phyloP scores from a whole-genome alignment of 2,329 filamentous ascomycete species.

The Pseudodiploospora longispora region DNA sequence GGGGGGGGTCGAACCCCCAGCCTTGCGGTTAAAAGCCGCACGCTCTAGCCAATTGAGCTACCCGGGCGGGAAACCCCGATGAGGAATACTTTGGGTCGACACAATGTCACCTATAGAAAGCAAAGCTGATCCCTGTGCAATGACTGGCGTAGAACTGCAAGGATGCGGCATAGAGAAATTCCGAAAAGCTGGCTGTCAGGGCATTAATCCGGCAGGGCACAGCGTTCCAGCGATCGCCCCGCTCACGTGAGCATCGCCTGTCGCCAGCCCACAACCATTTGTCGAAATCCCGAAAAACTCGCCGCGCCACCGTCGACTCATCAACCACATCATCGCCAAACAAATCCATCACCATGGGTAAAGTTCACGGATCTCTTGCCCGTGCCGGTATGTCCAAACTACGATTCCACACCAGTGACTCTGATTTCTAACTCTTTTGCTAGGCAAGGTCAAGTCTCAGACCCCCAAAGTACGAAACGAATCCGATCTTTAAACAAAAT shows the following conservation, averaged over 20 bases:
- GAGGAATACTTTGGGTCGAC: not conserved
- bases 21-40: constrained; percentile 26
- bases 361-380: constrained; percentile 89
- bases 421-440: constrained; percentile 43
- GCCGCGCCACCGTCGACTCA: constrained; percentile 21
- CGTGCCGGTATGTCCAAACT: constrained; percentile 53
- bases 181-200: too few species aligned
- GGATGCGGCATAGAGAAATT: too few species aligned
- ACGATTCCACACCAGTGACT: constrained; percentile 3
- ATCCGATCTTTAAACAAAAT: constrained; percentile 1
- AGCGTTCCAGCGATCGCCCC: constrained; percentile 7
- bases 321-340: constrained; percentile 29
- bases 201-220: constrained; percentile 27
- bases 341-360: constrained; percentile 63
- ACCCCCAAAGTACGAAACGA: constrained; percentile 68
- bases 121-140: not conserved
- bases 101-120: not conserved
- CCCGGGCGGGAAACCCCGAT: constrained; percentile 12
- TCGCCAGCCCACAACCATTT: constrained; percentile 28
- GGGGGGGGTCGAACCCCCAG: constrained; percentile 24
- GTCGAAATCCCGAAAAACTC: constrained; percentile 30
- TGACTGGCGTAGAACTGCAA: too few species aligned
- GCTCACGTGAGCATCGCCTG: constrained; percentile 29
- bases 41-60: constrained; percentile 27
- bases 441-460: constrained; percentile 97